Conservation (phyloP, 2,329 filamentous ascomycete genomes). For the Talaromyces sp. region DNA sequence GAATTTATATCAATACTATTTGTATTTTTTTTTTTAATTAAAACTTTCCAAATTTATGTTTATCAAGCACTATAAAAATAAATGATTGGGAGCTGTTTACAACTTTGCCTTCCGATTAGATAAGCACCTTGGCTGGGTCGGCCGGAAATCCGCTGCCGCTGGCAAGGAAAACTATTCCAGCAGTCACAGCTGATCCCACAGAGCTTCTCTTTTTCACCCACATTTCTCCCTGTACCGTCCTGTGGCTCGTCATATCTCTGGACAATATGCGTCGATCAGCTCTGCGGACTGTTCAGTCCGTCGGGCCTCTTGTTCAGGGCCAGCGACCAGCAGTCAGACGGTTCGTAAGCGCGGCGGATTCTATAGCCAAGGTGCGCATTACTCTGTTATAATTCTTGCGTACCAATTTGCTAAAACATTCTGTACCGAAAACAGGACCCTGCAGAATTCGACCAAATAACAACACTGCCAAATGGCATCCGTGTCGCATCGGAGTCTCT, state of each 20-base stretch:
- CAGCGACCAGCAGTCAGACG: slow-evolving; percentile 30
- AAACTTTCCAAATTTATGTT: not conserved
- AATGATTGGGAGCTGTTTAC: too few species aligned
- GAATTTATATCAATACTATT: not conserved
- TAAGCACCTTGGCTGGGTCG: not conserved
- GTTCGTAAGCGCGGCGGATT: slow-evolving; percentile 30
- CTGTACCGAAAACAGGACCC: slow-evolving; percentile 56
- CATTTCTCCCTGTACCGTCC: not conserved
- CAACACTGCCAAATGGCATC: slow-evolving; percentile 84
- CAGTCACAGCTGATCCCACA: not conserved
- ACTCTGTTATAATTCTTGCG: not conserved
- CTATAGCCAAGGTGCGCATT: slow-evolving; percentile 26
- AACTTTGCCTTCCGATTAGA: not conserved
- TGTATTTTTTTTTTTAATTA: not conserved
- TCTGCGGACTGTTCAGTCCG: slow-evolving; percentile 33
- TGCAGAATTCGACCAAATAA: slow-evolving; percentile 79
- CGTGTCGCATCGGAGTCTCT: slow-evolving; percentile 92
- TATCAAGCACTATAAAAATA: too few species aligned
- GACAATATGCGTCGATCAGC: slow-evolving; percentile 34
- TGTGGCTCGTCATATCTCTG: not conserved
- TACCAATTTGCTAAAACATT: not conserved
- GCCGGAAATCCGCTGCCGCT: not conserved
- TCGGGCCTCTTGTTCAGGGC: slow-evolving; percentile 29
- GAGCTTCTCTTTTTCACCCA: not conserved
- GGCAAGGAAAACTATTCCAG: slow-evolving; percentile 1